phyloP scores from a whole-genome alignment of 164 flowering plant genomes.

The Stephania yunnanensis region DNA sequence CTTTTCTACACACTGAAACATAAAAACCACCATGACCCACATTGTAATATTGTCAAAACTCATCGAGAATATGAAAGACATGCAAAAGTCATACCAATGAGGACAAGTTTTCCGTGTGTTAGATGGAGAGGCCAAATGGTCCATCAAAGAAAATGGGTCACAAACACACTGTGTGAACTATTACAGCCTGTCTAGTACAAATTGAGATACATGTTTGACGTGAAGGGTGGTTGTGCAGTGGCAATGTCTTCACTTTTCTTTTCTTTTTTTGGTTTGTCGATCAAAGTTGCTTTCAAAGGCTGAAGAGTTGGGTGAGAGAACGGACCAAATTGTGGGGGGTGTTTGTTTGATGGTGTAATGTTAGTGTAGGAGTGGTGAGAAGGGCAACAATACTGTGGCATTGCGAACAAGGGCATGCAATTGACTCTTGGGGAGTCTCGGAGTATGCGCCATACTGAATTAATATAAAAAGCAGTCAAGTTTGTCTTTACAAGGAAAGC shows the following conservation, averaged over 20 bases:
- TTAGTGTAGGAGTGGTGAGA: no score
- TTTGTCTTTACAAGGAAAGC: slow-evolving; percentile 1
- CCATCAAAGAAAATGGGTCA: not conserved
- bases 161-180: not conserved
- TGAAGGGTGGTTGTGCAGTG: not conserved
- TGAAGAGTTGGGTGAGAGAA: not conserved
- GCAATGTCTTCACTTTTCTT: not conserved
- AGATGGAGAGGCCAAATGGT: not conserved
- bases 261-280: not conserved
- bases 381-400: not conserved
- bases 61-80: not conserved
- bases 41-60: not conserved
- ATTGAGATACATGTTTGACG: not conserved
- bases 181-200: not conserved
- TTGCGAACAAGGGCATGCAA: not conserved
- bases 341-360: not conserved
- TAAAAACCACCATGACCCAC: not conserved
- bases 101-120: not conserved
- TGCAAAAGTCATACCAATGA: not conserved
- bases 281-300: not conserved
- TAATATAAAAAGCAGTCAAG: not conserved
- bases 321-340: not conserved
- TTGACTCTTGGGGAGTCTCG: not conserved
- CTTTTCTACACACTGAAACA: not conserved
- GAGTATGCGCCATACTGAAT: not conserved